phyloP scores from a whole-genome alignment of 331 rosid species.

The Stylosanthes scabra region DNA sequence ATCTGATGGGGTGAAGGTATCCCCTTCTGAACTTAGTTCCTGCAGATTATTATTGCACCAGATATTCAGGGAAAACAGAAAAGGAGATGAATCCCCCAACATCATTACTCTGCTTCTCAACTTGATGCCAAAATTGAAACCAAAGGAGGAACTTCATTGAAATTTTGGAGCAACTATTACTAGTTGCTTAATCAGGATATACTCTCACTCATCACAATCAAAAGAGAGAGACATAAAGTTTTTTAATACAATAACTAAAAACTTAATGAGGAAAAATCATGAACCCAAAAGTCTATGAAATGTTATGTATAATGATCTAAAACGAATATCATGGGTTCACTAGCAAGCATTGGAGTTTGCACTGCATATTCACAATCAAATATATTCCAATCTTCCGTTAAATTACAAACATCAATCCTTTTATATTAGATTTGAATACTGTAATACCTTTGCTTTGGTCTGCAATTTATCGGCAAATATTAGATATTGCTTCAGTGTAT shows the following conservation, averaged over 20 bases:
- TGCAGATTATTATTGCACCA: conserved; percentile 46
- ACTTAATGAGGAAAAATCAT: not conserved
- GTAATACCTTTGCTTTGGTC: conserved; percentile 72
- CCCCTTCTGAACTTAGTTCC: conserved; percentile 74
- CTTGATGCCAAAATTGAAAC: conserved; percentile 23
- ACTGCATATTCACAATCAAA: not conserved
- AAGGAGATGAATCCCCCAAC: conserved; percentile 16
- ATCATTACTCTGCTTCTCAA: conserved; percentile 17
- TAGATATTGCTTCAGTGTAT: conserved; percentile 84
- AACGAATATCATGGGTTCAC: not conserved
- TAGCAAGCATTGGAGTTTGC: not conserved
- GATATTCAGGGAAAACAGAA: conserved; percentile 1
- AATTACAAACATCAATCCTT: conserved; percentile 11
- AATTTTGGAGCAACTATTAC: not conserved
- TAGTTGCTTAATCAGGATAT: not conserved
- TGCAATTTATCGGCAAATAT: conserved; percentile 59
- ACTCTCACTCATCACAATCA: not conserved
- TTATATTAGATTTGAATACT: not conserved
- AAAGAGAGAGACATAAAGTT: not conserved
- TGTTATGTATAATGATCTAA: not conserved
- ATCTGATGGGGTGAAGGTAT: conserved; percentile 73
- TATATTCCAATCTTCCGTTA: not conserved
- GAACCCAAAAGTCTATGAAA: conserved; percentile 1
- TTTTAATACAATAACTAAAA: not conserved
- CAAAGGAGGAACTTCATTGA: conserved; percentile 9